Conservation (phyloP, 2,329 filamentous ascomycete species). For the Colletotrichum liaoningense region DNA sequence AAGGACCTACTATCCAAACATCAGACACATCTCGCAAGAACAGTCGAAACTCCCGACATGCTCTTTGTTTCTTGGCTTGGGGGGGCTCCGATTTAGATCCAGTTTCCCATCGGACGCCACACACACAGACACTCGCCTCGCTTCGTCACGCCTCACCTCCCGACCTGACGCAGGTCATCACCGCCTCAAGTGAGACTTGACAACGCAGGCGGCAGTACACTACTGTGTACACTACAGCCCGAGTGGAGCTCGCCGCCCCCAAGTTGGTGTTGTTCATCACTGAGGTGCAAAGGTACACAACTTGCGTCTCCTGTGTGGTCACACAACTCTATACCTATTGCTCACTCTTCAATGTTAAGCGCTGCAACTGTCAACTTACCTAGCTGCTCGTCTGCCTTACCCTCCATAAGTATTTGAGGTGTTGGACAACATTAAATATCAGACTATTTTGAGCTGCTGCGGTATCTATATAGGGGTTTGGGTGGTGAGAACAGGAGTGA, state of each 20-base stretch:
- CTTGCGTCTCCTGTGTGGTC: background rate
- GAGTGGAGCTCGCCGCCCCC: background rate
- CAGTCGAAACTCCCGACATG: constrained; percentile 8
- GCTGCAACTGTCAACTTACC: background rate
- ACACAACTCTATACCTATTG: background rate
- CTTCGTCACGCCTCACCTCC: background rate
- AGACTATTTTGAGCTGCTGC: background rate
- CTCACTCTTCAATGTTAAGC: background rate
- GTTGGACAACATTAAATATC: background rate
- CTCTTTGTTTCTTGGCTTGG: constrained; percentile 17
- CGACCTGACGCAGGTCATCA: constrained; percentile 9
- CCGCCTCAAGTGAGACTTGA: constrained; percentile 17
- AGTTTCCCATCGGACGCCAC: background rate
- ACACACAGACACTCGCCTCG: constrained; percentile 12
- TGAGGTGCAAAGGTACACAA: background rate
- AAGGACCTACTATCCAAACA: background rate
- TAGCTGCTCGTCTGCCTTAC: background rate
- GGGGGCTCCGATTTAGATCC: constrained; percentile 3
- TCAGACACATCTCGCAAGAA: background rate
- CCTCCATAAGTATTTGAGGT: background rate
- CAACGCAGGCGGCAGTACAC: background rate
- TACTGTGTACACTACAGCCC: background rate
- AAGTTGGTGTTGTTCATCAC: background rate
- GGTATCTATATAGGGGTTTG: background rate
- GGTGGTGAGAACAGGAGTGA: background rate